Evolutionary conservation across 2,329 filamentous ascomycete genomes (phyloP), one percentile per base, ranked within the genome.

Genomic region (Fusarium domesticum): DNA sequence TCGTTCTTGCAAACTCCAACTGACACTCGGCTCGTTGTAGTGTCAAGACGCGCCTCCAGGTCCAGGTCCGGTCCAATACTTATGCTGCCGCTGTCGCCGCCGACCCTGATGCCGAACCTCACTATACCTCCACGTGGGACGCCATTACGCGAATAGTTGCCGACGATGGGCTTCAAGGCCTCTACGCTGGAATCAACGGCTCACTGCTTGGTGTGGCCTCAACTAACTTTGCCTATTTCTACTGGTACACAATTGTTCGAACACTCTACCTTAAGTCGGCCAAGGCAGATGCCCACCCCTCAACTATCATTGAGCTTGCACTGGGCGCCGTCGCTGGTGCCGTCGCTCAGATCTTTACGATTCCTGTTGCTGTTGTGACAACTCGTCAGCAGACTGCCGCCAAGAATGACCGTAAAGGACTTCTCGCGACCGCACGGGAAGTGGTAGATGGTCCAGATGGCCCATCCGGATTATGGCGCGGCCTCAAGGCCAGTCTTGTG

Each of bases 181-280:
- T 98, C 6, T 98, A 98, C 62, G 83, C 87, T 40, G 93, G 93
- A 48, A 91, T 98, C 66, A 78, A 82, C 48, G 91, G 92, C 39
- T 83, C 91, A 5, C 75, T 98, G 15, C 72, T 97, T 39, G 93
- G 93, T 42, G 93, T 98, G 28, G 92, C 90, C 2, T 96, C 91
- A 18, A 97, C 92, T 40, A 98, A 98, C 69, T 98, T 98, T 65
- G 93, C 93, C 60, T 98, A 98, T 72, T 98, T 98, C 67, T 98
- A 98, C 73, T 97, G 92, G 91, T 97, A 97, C 67, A 92, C 89
- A 5, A 72, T 93, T 19, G 89, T 96, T 23, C 83, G 93, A 51
- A 82, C 82, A 14, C 69, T 96, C 16, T 97, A 97, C 66, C 70
- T 88, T 56, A 79, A 78, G 54, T 72, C 80, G 32, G 66, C 76